Base-by-base conservation (phyloP, 176 grass and related monocot genomes). In the Musa schizocarpa region DNA sequence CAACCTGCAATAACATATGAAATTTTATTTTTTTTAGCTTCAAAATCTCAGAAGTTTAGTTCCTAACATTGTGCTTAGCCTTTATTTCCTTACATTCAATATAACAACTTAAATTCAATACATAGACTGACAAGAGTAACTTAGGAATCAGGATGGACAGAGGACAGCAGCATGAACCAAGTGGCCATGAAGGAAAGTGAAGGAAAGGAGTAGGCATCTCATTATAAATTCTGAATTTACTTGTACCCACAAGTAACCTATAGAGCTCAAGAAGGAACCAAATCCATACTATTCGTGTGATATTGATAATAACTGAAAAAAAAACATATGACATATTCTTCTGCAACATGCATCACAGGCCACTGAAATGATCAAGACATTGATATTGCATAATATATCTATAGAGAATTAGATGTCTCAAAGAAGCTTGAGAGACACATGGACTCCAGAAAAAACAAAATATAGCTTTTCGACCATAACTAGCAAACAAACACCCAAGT, bases 1-100 rank as follows among this genome's bases (percentile, higher is more conserved):
- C 24, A 59, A 70, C 27, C 77, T 79, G 77, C 23, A 79, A 20
- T 9, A 49, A 57, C 22, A 78, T 34, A 25, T 8, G 55, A 43
- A 43, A 43, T 6, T 43, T 43, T 43, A 43, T 20, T 7, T 8
- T 8, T 26, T 25, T 26, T 22, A 16, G 16, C 13, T n/a, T n/a
- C 34, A 43, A 43, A 43, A 43, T 43, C 34, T 29, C 43, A 71
- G 25, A 52, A 9, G 19, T 13, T 3, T 3, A 72, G 49, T 53
- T 11, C 21, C 34, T 43, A 43, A 43, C 4, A 43, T 6, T 43
- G 34, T 43, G 34, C 34, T 43, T 43, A 4, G 34, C 34, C 34
- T 43, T 43, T 43, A 43, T 43, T 43, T 43, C 4, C 34, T 0
- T 5, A 43, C 34, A 43, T 29, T 29, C 29, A 29, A 29, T 29